Base-by-base conservation (phyloP, 805 yeast genomes). In the Sugiyamaella marilandica region DNA sequence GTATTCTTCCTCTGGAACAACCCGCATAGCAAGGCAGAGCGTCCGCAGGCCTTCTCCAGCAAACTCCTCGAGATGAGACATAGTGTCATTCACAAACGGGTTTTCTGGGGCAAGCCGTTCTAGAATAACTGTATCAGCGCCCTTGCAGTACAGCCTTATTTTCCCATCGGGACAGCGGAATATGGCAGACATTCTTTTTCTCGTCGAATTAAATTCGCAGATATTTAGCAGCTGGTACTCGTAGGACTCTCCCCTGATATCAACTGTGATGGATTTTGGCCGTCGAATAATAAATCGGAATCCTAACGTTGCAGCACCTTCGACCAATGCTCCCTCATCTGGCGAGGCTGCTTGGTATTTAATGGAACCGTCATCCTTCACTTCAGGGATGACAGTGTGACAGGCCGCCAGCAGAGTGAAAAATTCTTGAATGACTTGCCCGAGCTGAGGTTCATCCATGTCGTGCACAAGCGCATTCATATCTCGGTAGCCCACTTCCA, bases 311-410 rank as follows among this genome's bases (percentile, higher is more conserved):
- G 97, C 94, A 14, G 96, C 98, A 54, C 99, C 99, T 62, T 91
- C 90, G 1, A 94, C 99, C 56, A 94, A 75, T 0, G 99, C 99
- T 49, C 99, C 99, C 74, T 95, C 99, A 72, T 94, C 99, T 0
- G 99, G 99, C 0, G 98, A 91, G 0, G 99, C 97, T 0, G 99
- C 99, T 70, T 94, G 99, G 67, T 95, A 94, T 67, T 88, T 91
- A 57, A 94, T 83, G 32, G 52, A 52, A 5, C 69, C 72, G 34
- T 63, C 62, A 14, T 64, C 65, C 55, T 76, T 77, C 16, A 79
- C 73, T 67, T 94, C 99, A 0, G 99, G 99, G 56, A 94, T 94
- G 39, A 94, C 99, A 0, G 99, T 95, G 64, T 94, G 99, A 67
- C 99, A 94, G 0, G 96, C 83, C 37, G 98, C 88, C 54, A 94